Base-by-base conservation (phyloP, 148 eudicot species). In the Camellia granthamiana region DNA sequence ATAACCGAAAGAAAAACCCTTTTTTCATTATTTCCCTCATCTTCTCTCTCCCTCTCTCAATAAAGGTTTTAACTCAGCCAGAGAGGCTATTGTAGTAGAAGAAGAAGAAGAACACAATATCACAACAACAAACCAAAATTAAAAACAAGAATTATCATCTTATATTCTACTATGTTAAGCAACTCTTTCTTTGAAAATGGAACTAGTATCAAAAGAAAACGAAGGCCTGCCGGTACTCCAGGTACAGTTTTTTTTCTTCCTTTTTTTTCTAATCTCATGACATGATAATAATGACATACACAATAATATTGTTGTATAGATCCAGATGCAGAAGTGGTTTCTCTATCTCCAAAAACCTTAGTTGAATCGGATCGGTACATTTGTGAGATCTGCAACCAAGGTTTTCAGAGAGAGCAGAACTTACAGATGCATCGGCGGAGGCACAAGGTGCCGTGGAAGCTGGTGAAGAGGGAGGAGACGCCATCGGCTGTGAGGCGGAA, bases 331-430 rank as follows among this genome's bases (percentile, higher is more conserved):
- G 96, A 95, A 63, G 98, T 95, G 18, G 96, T 95, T 6, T 90
- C 98, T 0, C 79, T 95, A 0, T 95, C 98, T 0, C 97, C 98
- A 0, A 89, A 90, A 83, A 95, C 96, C 2, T 84, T 95, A 2
- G 77, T 95, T 12, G 98, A 93, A 76, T 93, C 98, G 12, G 97
- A 95, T 70, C 81, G 95, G 19, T 95, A 91, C 76, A 91, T 95
- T 9, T 95, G 98, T 72, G 98, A 95, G 96, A 95, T 95, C 87
- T 95, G 98, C 84, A 91, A 89, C 75, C 97, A 95, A 79, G 98
- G 98, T 68, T 95, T 95, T 72, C 98, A 95, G 58, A 80, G 98
- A 12, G 98, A 95, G 81, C 98, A 95, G 76, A 95, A 95, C 82
- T 86, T 95, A 0, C 98, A 95, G 86, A 93, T 95, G 97, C 98